These are phyloP conservation scores for Ustilago shanxiensis DNA, from an alignment of 1,284 basidiomycete genomes.

Conservation along the genomic window DNA sequence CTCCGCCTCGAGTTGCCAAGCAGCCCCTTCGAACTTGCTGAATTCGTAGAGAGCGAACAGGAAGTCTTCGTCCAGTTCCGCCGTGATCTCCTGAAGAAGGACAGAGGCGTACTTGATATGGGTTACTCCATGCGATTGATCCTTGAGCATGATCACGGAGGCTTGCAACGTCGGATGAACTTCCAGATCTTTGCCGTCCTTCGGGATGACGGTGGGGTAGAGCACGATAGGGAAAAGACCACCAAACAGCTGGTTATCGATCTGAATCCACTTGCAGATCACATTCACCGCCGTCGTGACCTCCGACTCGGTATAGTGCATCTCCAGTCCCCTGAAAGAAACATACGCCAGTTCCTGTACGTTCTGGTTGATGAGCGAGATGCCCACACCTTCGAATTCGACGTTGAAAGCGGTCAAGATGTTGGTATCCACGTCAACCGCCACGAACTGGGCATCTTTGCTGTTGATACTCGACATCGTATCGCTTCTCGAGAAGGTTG, in stretches of 20 bases:
- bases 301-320: conserved; percentile 87
- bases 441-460: conserved; percentile 78
- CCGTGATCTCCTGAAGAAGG: conserved; percentile 90
- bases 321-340: conserved; percentile 82
- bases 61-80: conserved; percentile 97
- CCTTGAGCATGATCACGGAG: conserved; percentile 89
- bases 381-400: conserved; percentile 89
- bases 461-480: conserved; percentile 79
- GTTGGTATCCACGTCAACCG: conserved; percentile 79
- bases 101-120: conserved; percentile 98
- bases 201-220: conserved; percentile 91
- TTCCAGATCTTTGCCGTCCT: conserved; percentile 82
- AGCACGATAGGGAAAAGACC: conserved; percentile 94
- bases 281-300: conserved; percentile 85
- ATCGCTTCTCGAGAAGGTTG: conserved; percentile 77
- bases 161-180: conserved; percentile 90
- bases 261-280: conserved; percentile 89
- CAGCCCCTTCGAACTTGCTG: conserved; percentile 82
- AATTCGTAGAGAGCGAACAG: conserved; percentile 93
- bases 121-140: conserved; percentile 86
- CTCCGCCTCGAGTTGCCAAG: conserved; percentile 50
- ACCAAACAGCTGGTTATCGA: conserved; percentile 93
- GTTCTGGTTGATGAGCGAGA: conserved; percentile 90
- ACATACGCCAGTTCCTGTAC: conserved; percentile 92
- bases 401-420: conserved; percentile 80